Evolutionary conservation across 768 basidiomycete genomes (phyloP).

Genomic region (Podaxis sp.): DNA sequence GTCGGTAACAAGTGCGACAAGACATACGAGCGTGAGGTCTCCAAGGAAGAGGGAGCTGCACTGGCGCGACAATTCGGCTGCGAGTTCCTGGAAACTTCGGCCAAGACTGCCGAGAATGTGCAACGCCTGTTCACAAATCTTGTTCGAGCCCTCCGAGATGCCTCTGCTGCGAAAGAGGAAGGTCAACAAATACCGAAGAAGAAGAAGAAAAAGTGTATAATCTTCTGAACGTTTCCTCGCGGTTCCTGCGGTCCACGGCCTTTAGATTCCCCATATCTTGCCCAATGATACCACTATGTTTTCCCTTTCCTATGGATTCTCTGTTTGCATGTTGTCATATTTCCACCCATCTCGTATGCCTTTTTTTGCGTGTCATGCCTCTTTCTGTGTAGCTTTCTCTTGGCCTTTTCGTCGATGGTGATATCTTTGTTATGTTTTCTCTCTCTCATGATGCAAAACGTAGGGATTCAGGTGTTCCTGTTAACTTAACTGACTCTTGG

Average conservation of each 20-base stretch:
- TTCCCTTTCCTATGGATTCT: conserved; percentile 31
- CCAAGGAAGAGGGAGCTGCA: conserved; percentile 81
- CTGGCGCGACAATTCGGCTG: conserved; percentile 85
- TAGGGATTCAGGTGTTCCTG: conserved; percentile 12
- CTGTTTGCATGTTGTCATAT: conserved; percentile 21
- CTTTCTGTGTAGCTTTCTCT: neutral
- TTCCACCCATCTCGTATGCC: conserved; percentile 20
- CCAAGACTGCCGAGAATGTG: conserved; percentile 91
- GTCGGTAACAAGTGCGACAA: conserved; percentile 97
- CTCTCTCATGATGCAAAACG: conserved; percentile 16
- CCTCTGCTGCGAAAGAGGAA: conserved; percentile 32
- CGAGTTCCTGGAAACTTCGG: conserved; percentile 95
- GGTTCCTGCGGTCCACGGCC: conserved; percentile 55
- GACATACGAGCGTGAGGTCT: conserved; percentile 87
- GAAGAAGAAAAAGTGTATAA: conserved; percentile 64
- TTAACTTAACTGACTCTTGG: conserved; percentile 13
- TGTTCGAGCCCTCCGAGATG: conserved; percentile 79
- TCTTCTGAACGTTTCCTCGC: conserved; percentile 68
- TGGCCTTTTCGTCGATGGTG: conserved; percentile 6
- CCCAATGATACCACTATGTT: conserved; percentile 79
- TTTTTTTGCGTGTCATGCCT: conserved; percentile 19
- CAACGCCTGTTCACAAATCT: conserved; percentile 87
- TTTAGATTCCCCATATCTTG: conserved; percentile 63
- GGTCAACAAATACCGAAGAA: conserved; percentile 34
- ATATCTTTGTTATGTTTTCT: conserved; percentile 14